phyloP scores from a whole-genome alignment of 495 filamentous ascomycete species.

The Penicillium riverlandense region DNA sequence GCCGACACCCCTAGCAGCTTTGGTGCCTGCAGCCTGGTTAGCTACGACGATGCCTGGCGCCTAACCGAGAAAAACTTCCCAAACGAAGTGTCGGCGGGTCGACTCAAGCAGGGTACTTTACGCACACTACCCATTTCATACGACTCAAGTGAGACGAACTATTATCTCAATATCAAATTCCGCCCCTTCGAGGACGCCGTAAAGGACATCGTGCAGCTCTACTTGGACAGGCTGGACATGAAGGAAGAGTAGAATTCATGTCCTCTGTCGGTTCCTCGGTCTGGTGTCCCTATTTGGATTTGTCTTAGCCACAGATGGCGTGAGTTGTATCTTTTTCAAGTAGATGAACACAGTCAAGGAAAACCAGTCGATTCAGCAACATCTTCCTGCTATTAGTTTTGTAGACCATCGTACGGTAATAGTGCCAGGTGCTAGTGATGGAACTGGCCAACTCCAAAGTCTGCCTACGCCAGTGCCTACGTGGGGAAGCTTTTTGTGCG shows the following conservation, averaged over 20 bases:
- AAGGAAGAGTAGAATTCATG: not conserved
- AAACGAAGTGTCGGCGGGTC: not conserved
- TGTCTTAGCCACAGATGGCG: too few species aligned
- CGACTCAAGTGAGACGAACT: conserved; percentile 35
- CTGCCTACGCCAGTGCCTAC: too few species aligned
- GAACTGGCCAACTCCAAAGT: too few species aligned
- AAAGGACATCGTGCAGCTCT: conserved; percentile 26
- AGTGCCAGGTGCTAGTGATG: too few species aligned
- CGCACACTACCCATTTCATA: conserved; percentile 24
- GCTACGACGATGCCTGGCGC: not conserved
- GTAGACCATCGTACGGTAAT: too few species aligned
- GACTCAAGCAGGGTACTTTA: conserved; percentile 14
- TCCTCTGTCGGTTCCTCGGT: not conserved
- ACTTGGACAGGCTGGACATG: conserved; percentile 2
- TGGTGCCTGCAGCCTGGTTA: not conserved
- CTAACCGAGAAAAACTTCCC: conserved; percentile 1
- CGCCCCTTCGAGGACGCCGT: conserved; percentile 38
- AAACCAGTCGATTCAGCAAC: too few species aligned
- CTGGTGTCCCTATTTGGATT: too few species aligned
- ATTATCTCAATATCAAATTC: conserved; percentile 35
- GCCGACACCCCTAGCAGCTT: not conserved
- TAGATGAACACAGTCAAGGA: too few species aligned
- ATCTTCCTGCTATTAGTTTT: too few species aligned
- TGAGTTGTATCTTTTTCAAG: too few species aligned
- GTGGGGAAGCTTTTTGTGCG: too few species aligned